Evolutionary conservation across 257 asterid species (phyloP), one percentile per base, ranked within the genome.

Genomic region (Lantana camara): DNA sequence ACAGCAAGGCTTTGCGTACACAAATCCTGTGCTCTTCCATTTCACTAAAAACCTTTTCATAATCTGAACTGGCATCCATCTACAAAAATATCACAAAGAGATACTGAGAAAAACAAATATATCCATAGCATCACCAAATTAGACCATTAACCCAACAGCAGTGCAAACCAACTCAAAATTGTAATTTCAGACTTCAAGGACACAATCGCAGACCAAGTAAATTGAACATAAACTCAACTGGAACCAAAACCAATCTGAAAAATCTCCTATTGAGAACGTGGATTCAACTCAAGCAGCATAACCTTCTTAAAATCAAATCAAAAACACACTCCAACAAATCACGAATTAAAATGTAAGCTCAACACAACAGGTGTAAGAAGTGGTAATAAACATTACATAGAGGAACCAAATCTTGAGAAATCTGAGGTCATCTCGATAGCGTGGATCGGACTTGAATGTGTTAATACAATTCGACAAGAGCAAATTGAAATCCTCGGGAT

Each of bases 371-470:
- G 58, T 32, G 24, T 10, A 0, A 19, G 9, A 38, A 17, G 12
- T 1, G 24, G 22, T 35, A 5, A 24, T 10, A 7, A 44, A 7
- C 8, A 62, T 78, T 94, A 94, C 99, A 73, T 90, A 68, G 73
- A 94, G 85, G 75, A 90, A 80, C 96, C 99, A 94, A 63, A 90
- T 79, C 83, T 86, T 86, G 75, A 94, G 96, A 78, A 88, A 94
- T 83, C 99, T 83, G 86, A 76, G 64, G 71, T 94, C 99, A 60
- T 86, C 76, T 56, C 75, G 71, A 68, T 84, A 94, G 32, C 83
- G 95, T 53, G 80, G 78, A 64, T 88, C 85, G 63, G 63, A 61
- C 79, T 86, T 90, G 82, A 90, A 90, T 24, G 73, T 75, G 57
- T 65, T 37, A 41, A 90, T 79, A 57, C 97, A 94, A 3, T 77